Percentiles rank a stretch among this genome's conserved stretches.
Conservation (phyloP, 208 protist genomes). For the Leishmania major region DNA sequence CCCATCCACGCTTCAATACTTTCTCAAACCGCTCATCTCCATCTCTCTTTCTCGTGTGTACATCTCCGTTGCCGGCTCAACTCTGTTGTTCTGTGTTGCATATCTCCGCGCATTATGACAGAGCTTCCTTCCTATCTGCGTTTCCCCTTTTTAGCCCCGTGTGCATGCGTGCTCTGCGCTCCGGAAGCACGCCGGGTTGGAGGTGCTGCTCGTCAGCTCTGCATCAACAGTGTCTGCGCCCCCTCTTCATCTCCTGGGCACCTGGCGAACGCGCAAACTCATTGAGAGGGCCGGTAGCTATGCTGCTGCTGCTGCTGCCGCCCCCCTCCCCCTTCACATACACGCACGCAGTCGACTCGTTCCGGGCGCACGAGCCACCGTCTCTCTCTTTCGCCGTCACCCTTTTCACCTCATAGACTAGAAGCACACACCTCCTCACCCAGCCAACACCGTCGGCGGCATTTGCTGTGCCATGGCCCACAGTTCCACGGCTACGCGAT, state of each 20-base stretch:
- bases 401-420: not conserved
- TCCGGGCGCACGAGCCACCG: not conserved
- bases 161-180: not conserved
- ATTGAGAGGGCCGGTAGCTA: not conserved
- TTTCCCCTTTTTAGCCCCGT: not conserved
- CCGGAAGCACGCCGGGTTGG: not conserved
- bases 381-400: not conserved
- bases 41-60: not conserved
- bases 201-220: not conserved
- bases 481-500: not conserved
- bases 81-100: not conserved
- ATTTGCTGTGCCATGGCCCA: conserved; percentile 10
- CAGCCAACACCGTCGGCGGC: not conserved
- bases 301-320: too few relatives aligned
- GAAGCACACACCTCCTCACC: not conserved
- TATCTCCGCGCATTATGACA: not conserved
- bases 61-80: not conserved
- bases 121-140: not conserved
- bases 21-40: not conserved
- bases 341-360: not conserved
- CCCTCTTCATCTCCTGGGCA: not conserved
- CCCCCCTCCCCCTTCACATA: not conserved
- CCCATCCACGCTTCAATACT: not conserved
- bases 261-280: not conserved
- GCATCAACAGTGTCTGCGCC: conserved; percentile 3